These are phyloP conservation scores for Dendrostoma leiphaemia DNA, from an alignment of 2,329 filamentous ascomycete genomes.

Conservation along the genomic window DNA sequence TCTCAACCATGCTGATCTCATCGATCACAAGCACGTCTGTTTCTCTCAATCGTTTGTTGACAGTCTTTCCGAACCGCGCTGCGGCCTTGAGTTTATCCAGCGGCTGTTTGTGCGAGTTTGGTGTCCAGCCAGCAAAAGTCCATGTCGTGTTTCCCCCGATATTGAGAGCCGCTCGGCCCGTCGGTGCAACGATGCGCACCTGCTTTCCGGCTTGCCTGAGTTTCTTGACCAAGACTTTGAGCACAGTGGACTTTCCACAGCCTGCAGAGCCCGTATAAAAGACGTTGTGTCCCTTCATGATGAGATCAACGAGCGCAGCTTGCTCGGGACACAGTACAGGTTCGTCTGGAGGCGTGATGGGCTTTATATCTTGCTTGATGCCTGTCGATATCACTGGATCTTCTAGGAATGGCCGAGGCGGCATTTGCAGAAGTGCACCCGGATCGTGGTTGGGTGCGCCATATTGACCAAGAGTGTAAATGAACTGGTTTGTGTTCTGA, in stretches of 20 bases:
- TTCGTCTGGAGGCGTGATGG: slow-evolving; percentile 11
- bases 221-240: slow-evolving; percentile 44
- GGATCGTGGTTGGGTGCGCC: too few relatives aligned
- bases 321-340: slow-evolving; percentile 46
- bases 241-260: slow-evolving; percentile 55
- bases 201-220: slow-evolving; percentile 32
- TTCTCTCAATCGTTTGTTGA: slow-evolving; percentile 33
- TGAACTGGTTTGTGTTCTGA: too few relatives aligned
- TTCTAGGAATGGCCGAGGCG: too few relatives aligned
- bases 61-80: slow-evolving; percentile 30
- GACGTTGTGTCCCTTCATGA: slow-evolving; percentile 51
- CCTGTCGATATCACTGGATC: not conserved
- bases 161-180: slow-evolving; percentile 56
- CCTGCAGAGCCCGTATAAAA: slow-evolving; percentile 66
- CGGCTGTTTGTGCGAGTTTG: slow-evolving; percentile 40
- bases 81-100: slow-evolving; percentile 32
- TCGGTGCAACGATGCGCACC: slow-evolving; percentile 57
- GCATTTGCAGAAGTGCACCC: too few relatives aligned
- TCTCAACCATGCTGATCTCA: slow-evolving; percentile 66
- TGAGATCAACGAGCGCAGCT: slow-evolving; percentile 46
- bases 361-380: not conserved
- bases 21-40: slow-evolving; percentile 62
- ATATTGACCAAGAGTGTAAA: too few relatives aligned
- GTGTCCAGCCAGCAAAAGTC: slow-evolving; percentile 56
- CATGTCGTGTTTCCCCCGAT: slow-evolving; percentile 56